Evolutionary conservation across 148 eudicot species (phyloP), one percentile per base, ranked within the genome.

Genomic region (Rhododendron molle): DNA sequence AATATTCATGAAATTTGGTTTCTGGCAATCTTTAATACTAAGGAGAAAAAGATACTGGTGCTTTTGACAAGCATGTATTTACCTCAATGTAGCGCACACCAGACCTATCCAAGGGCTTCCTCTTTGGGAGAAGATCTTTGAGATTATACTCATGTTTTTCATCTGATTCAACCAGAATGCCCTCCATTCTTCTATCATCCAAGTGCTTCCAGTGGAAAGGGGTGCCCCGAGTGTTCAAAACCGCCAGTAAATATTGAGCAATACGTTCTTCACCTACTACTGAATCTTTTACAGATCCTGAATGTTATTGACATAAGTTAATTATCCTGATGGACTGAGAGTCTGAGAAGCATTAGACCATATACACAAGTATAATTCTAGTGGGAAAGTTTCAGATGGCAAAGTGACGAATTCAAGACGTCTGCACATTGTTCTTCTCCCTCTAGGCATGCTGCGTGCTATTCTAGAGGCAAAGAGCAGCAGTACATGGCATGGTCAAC

Each of bases 231-330:
- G 91, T 90, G 88, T 95, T 97, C 62, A 97, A 85, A 85, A 97
- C 89, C 78, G 99, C 98, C 46, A 97, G 92, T 36, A 97, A 86
- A 85, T 92, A 97, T 77, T 93, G 98, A 89, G 93, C 96, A 85
- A 97, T 97, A 20, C 99, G 98, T 86, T 95, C 99, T 90, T 97
- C 98, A 87, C 99, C 99, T 54, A 97, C 99, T 21, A 93, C 98
- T 26, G 99, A 95, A 88, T 97, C 99, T 88, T 95, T 97, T 54
- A 97, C 94, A 80, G 96, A 94, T 44, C 99, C 99, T 97, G 91
- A 90, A 90, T 28, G 80, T 38, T 62, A 73, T 82, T 30, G 12
- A 26, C 72, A 26, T 26, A 11, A 67, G 28, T 67, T 26, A 67
- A 0, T 67, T n/a, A 26, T 62, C 28, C 12, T 38, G 80, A 13